Conservation (phyloP, 257 asterid genomes). For the Parsonsia alboflavescens region DNA sequence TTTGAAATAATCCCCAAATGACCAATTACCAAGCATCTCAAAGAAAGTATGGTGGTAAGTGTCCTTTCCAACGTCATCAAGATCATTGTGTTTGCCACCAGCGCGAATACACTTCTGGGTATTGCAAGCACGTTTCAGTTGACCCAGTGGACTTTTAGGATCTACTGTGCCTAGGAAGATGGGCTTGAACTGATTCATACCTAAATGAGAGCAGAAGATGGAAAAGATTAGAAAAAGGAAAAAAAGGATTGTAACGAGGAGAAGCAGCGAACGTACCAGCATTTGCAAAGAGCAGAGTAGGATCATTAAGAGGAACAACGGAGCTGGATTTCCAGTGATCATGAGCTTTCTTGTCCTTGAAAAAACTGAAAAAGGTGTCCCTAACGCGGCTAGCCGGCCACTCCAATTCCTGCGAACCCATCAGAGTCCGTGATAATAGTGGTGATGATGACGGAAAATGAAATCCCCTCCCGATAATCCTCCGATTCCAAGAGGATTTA, state of each 20-base stretch:
- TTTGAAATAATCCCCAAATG: slow-evolving; percentile 93
- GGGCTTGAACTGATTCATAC: slow-evolving; percentile 98
- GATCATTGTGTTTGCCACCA: slow-evolving; percentile 97
- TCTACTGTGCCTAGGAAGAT: slow-evolving; percentile 87
- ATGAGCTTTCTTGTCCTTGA: slow-evolving; percentile 50
- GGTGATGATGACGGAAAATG: neutral
- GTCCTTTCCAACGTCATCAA: slow-evolving; percentile 98
- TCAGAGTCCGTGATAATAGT: slow-evolving; percentile 13
- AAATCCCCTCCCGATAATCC: slow-evolving; percentile 16
- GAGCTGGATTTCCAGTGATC: slow-evolving; percentile 74
- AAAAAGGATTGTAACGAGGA: neutral
- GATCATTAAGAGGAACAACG: slow-evolving; percentile 90
- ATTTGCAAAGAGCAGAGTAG: slow-evolving; percentile 85
- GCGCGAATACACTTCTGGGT: slow-evolving; percentile 99
- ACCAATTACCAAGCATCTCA: slow-evolving; percentile 99
- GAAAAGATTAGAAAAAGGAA: too few species aligned
- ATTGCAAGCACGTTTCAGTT: slow-evolving; percentile 88
- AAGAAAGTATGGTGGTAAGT: slow-evolving; percentile 98
- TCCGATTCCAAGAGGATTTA: neutral
- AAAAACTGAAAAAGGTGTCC: slow-evolving; percentile 58
- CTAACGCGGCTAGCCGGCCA: slow-evolving; percentile 77
- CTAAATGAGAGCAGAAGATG: slow-evolving; percentile 23
- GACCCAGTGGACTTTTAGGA: slow-evolving; percentile 81
- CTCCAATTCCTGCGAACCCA: slow-evolving; percentile 66
- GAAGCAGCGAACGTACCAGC: slow-evolving; percentile 44